Evolutionary conservation across 2,329 filamentous ascomycete genomes (phyloP).

Genomic region (Ustilaginoidea virens): DNA sequence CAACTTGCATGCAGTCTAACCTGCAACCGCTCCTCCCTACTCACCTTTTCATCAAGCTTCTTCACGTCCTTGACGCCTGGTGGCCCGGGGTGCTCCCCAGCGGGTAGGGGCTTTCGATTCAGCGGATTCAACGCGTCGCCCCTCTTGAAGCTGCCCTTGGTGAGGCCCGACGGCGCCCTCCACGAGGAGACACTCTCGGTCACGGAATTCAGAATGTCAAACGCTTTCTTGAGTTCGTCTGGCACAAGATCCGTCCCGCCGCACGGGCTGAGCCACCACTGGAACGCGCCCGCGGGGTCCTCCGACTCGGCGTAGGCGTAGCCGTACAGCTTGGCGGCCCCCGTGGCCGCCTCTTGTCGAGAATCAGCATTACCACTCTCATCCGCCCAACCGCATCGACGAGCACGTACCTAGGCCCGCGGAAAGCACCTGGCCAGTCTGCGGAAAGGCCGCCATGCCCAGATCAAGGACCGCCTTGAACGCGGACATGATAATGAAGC

Average conservation of each 20-base stretch:
- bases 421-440: background rate
- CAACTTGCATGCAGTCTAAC: no score
- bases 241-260: constrained; percentile 3
- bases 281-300: constrained; percentile 3
- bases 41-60: no score
- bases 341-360: constrained; percentile 1
- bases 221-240: constrained; percentile 4
- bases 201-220: no score
- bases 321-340: constrained; percentile 1
- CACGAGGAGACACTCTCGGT: no score
- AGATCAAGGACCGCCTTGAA: constrained; percentile 1
- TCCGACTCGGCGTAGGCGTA: constrained; percentile 3
- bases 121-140: no score
- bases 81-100: no score
- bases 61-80: no score
- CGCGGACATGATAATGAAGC: constrained; percentile 3
- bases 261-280: constrained; percentile 4
- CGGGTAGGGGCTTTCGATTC: no score
- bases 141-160: no score
- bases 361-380: no score
- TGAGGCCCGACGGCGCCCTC: no score
- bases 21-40: no score
- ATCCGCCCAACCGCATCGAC: background rate
- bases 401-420: background rate
- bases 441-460: background rate